Evolutionary conservation across 1,284 basidiomycete genomes (phyloP).

Genomic region (Tremellales sp.): DNA sequence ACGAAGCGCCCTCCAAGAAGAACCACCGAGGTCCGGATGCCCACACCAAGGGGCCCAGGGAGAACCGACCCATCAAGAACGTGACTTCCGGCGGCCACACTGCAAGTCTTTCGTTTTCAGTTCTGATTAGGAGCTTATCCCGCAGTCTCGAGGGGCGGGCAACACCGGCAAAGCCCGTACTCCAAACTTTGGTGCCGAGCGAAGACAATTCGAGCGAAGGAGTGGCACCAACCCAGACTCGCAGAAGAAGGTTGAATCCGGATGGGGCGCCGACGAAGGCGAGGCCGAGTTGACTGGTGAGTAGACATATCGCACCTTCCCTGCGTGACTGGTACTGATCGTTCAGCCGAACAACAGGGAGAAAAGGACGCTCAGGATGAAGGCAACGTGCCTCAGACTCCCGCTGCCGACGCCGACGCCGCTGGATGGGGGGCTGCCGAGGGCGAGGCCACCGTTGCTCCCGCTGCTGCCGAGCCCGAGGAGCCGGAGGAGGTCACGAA

Average conservation of each 20-base stretch:
- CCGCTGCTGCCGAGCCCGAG: constrained; percentile 47
- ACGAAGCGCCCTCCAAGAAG: constrained; percentile 28
- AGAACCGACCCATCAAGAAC: constrained; percentile 30
- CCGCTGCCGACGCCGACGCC: constrained; percentile 17
- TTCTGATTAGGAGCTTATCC: background rate
- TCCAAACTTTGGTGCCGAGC: constrained; percentile 33
- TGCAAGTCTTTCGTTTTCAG: background rate
- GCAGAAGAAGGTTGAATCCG: constrained; percentile 85
- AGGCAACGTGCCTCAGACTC: constrained; percentile 38
- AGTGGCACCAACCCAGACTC: constrained; percentile 59
- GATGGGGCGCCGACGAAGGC: constrained; percentile 86
- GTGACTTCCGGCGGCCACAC: constrained; percentile 37
- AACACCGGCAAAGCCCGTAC: constrained; percentile 27
- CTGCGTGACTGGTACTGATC: constrained; percentile 1
- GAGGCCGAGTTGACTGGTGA: constrained; percentile 65
- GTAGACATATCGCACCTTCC: no score
- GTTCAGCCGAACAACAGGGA: constrained; percentile 49
- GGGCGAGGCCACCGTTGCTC: constrained; percentile 29
- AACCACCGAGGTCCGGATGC: constrained; percentile 35
- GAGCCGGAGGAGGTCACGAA: constrained; percentile 91
- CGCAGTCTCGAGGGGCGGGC: constrained; percentile 23
- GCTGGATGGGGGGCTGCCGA: constrained; percentile 34
- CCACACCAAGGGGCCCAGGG: constrained; percentile 46
- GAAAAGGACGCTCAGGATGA: constrained; percentile 50
- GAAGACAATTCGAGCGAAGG: constrained; percentile 39